Base-by-base conservation (phyloP, 1,284 basidiomycete genomes). In the Athelia sp. region DNA sequence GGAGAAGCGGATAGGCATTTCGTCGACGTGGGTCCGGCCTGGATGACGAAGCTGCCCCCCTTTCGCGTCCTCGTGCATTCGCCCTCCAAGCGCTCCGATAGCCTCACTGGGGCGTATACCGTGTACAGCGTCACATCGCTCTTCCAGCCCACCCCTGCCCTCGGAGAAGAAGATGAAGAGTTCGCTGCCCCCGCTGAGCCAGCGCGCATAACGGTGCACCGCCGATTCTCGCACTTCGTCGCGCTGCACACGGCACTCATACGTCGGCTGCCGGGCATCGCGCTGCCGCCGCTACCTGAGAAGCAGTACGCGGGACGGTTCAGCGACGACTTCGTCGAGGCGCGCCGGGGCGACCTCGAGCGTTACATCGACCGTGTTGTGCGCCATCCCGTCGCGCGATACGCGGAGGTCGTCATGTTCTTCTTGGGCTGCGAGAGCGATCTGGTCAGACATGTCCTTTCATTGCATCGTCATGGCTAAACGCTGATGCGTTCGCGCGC, bases 161-260 rank as follows among this genome's bases (percentile, higher is more conserved):
- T 1, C 35, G n/a, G 15, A 9, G 66, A 66, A 32, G 50, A 56
- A 14, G 60, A 66, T 17, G 54, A 59, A 0, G 50, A 56, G 15
- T 40, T 52, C 17, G 35, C 51, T 1, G 62, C 60, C 21, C 62
- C 69, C 0, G 45, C 60, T 1, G 69, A 72, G 2, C 72, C 78
- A 0, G 70, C 74, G 21, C 71, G 79, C 22, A 79, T 90, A 49
- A 89, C 84, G 0, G 90, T 93, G 19, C 73, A 84, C 19, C 74
- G 92, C 14, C 81, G 91, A 10, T 94, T 89, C 68, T 91, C 88
- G 1, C 88, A 93, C 53, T 94, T 94, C 57, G 81, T 86, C 18
- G 77, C 85, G 52, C 73, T 93, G 21, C 84, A 90, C 55, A 81
- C 84, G 1, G 79, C 84, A 2, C 68, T 93, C 35, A 70, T 74